These are phyloP conservation scores for Mallotus repandus DNA, from an alignment of 441 rosid genomes.

Conservation along the genomic window DNA sequence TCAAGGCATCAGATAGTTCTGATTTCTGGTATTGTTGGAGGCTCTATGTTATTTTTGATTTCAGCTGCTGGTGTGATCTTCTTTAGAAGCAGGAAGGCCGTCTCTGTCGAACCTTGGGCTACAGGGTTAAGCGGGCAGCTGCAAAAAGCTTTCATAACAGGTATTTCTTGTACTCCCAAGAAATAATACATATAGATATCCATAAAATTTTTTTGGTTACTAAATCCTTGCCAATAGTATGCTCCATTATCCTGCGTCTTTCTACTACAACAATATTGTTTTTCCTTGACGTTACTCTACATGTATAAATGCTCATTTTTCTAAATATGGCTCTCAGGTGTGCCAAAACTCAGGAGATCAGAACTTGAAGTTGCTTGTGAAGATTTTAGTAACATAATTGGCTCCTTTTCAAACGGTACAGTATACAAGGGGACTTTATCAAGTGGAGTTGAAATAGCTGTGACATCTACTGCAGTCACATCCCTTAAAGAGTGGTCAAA, in stretches of 20 bases:
- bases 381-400: constrained; percentile 95
- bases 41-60: constrained; percentile 42
- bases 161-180: constrained; percentile 34
- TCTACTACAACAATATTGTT: neutral
- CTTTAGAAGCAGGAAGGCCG: constrained; percentile 48
- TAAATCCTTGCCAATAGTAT: neutral
- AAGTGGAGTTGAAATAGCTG: constrained; percentile 90
- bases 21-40: constrained; percentile 42
- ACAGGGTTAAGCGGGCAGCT: constrained; percentile 87
- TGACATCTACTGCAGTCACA: constrained; percentile 48
- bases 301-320: neutral
- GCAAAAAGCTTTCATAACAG: constrained; percentile 77
- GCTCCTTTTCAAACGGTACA: constrained; percentile 59
- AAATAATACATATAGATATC: neutral
- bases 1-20: constrained; percentile 31
- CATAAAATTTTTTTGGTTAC: too few relatives aligned
- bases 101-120: constrained; percentile 83
- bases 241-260: neutral
- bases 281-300: constrained; percentile 3
- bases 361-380: constrained; percentile 96
- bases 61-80: constrained; percentile 33
- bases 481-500: constrained; percentile 69
- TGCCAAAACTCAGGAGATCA: constrained; percentile 74
- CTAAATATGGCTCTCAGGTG: constrained; percentile 47
- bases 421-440: constrained; percentile 91